Conservation (phyloP, 257 asterid genomes). For the Anisodus tanguticus region DNA sequence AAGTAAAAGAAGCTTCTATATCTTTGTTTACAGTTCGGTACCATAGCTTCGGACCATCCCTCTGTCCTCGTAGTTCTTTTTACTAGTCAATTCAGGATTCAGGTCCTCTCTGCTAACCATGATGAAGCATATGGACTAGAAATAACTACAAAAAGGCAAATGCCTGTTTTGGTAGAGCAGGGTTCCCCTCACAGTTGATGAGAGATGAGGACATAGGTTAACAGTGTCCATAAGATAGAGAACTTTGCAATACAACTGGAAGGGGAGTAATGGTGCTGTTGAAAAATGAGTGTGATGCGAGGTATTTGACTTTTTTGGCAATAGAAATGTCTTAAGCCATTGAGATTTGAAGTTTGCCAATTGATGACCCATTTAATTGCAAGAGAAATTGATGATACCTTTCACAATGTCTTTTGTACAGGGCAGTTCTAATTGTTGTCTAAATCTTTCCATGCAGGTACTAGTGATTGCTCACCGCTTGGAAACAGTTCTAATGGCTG, state of each 20-base stretch:
- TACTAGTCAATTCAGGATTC: background rate
- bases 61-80: background rate
- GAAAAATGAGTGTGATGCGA: background rate
- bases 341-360: background rate
- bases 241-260: background rate
- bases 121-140: background rate
- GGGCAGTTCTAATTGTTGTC: background rate
- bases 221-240: background rate
- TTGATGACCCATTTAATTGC: background rate
- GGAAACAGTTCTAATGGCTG: slow-evolving; percentile 87
- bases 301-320: background rate
- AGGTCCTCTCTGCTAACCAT: background rate
- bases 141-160: background rate
- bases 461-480: slow-evolving; percentile 83
- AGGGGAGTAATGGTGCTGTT: background rate
- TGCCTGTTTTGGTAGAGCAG: background rate
- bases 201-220: background rate
- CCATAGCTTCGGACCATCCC: slow-evolving; percentile 4
- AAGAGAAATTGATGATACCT: background rate
- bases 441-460: slow-evolving; percentile 53
- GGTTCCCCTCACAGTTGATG: background rate
- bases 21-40: background rate
- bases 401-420: background rate
- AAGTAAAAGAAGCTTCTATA: slow-evolving; percentile 35
- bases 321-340: background rate